Evolutionary conservation across 1,139 yeast genomes (phyloP).

Genomic region (Blastobotrys ciferrii): DNA sequence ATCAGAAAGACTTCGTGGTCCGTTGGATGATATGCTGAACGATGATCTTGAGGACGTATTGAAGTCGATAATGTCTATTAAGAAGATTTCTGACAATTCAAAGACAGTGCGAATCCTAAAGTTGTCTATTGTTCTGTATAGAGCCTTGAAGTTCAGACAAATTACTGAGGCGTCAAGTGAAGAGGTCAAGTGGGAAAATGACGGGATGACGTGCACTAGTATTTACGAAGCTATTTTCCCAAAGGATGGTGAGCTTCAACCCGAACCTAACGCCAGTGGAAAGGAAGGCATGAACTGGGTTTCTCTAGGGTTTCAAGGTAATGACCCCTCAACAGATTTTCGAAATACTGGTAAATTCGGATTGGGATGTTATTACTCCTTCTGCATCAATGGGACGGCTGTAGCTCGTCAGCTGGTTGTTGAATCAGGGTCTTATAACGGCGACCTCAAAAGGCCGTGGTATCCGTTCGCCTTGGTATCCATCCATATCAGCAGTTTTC

Average conservation of each 20-base stretch:
- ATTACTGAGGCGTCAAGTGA: not conserved
- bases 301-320: slow-evolving; percentile 40
- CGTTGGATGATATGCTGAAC: slow-evolving; percentile 6
- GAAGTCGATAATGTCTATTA: slow-evolving; percentile 8
- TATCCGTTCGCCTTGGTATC: slow-evolving; percentile 40
- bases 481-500: slow-evolving; percentile 33
- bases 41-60: not conserved
- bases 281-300: slow-evolving; percentile 35
- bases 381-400: slow-evolving; percentile 26
- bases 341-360: slow-evolving; percentile 40
- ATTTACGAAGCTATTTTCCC: slow-evolving; percentile 17
- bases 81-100: slow-evolving; percentile 7
- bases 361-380: slow-evolving; percentile 27
- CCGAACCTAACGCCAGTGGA: slow-evolving; percentile 14
- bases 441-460: slow-evolving; percentile 31
- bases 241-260: not conserved
- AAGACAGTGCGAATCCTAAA: not conserved
- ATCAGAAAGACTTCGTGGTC: slow-evolving; percentile 1
- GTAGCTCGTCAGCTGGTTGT: slow-evolving; percentile 21
- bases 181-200: slow-evolving; percentile 16
- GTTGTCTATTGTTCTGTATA: not conserved
- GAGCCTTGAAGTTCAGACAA: not conserved
- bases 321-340: slow-evolving; percentile 39
- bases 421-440: slow-evolving; percentile 32
- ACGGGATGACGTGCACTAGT: slow-evolving; percentile 8